phyloP scores from a whole-genome alignment of 257 asterid species.

The Fraxinus excelsior region DNA sequence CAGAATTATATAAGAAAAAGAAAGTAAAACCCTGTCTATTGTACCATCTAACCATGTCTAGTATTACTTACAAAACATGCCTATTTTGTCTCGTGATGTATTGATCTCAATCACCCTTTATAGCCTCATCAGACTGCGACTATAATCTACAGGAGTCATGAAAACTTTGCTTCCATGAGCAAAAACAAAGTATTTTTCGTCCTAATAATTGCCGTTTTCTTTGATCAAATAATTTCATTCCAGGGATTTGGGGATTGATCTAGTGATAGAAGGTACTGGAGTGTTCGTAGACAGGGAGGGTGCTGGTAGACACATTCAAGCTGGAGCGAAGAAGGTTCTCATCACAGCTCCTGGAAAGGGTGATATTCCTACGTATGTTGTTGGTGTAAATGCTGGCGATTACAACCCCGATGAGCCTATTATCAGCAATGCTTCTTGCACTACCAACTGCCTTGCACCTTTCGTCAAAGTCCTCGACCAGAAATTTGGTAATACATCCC shows the following conservation, averaged over 20 bases:
- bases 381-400: conserved; percentile 84
- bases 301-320: conserved; percentile 87
- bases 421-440: conserved; percentile 97
- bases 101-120: neutral
- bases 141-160: neutral
- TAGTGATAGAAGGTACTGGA: conserved; percentile 95
- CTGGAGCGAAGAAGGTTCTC: conserved; percentile 95
- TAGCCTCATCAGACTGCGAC: neutral
- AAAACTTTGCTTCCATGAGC: neutral
- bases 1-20: neutral
- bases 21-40: neutral
- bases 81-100: neutral
- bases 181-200: neutral
- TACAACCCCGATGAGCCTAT: conserved; percentile 68
- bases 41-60: neutral
- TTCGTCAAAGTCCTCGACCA: conserved; percentile 95
- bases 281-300: conserved; percentile 95
- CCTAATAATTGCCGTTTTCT: neutral
- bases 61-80: neutral
- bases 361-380: conserved; percentile 91
- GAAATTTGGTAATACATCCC: conserved; percentile 59
- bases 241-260: conserved; percentile 79
- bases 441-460: conserved; percentile 98
- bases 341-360: conserved; percentile 98
- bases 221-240: neutral